These are phyloP conservation scores for Verticillium tricorpus DNA, from an alignment of 2,329 filamentous ascomycete genomes.

Conservation along the genomic window DNA sequence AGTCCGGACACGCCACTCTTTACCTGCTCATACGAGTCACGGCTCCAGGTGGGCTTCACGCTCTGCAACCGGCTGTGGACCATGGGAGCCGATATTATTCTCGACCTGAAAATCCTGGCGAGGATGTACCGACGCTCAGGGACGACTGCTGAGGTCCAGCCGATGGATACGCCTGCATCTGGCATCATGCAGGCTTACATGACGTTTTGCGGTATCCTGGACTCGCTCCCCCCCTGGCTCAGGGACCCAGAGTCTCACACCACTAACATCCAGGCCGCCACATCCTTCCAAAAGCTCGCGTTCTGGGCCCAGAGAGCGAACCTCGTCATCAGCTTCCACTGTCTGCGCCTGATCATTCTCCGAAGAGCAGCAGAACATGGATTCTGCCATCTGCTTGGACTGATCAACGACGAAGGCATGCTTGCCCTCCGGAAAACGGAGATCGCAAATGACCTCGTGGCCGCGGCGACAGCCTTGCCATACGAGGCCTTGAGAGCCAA, in stretches of 20 bases:
- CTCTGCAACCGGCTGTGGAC: conserved; percentile 4
- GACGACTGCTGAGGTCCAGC: background rate
- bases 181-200: conserved; percentile 18
- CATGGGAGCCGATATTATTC: conserved; percentile 4
- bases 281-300: background rate
- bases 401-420: conserved; percentile 4
- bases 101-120: conserved; percentile 4
- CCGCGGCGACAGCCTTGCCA: conserved; percentile 32
- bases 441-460: conserved; percentile 36
- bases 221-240: conserved; percentile 6
- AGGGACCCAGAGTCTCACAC: background rate
- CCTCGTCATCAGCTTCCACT: conserved; percentile 33
- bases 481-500: conserved; percentile 37
- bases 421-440: conserved; percentile 28
- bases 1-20: background rate
- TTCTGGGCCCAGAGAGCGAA: conserved; percentile 35
- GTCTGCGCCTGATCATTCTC: conserved; percentile 33
- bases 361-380: background rate
- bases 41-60: background rate
- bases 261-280: fast-evolving
- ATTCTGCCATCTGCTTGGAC: background rate
- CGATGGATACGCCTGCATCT: conserved; percentile 1
- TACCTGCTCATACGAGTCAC: conserved; percentile 1
- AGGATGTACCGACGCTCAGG: background rate
- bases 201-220: conserved; percentile 16